These are phyloP conservation scores for Antitrichia curtipendula DNA, from an alignment of 225 moss, liverwort and hornwort genomes.

Conservation along the genomic window DNA sequence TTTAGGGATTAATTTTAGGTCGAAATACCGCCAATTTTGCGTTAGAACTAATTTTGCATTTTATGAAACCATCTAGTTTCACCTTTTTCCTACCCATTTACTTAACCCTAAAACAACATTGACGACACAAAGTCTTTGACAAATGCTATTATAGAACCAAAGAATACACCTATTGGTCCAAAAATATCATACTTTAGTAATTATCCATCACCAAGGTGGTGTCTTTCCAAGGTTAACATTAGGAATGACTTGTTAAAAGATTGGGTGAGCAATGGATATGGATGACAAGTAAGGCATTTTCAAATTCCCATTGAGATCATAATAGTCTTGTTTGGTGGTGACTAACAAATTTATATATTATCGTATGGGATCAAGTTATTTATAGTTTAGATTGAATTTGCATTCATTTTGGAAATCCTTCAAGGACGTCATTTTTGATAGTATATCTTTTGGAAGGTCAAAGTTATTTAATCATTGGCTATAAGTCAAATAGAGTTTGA, in stretches of 20 bases:
- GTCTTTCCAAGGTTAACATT: accelerated
- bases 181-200: background rate
- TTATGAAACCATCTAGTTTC: background rate
- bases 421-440: accelerated
- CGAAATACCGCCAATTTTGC: accelerated
- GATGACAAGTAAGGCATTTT: background rate
- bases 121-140: accelerated
- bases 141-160: background rate
- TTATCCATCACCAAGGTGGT: accelerated
- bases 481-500: background rate
- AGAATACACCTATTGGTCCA: background rate
- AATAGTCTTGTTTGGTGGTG: background rate
- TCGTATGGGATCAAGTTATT: background rate
- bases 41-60: accelerated
- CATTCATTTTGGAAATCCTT: background rate
- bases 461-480: background rate
- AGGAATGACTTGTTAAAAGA: background rate
- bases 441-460: background rate
- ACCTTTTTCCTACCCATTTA: background rate
- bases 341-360: background rate
- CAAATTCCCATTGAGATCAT: background rate
- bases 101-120: accelerated
- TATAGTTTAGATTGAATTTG: background rate
- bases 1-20: background rate
- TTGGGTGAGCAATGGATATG: accelerated